phyloP scores from a whole-genome alignment of 768 basidiomycete species.

The Sporobolomyces roseus region DNA sequence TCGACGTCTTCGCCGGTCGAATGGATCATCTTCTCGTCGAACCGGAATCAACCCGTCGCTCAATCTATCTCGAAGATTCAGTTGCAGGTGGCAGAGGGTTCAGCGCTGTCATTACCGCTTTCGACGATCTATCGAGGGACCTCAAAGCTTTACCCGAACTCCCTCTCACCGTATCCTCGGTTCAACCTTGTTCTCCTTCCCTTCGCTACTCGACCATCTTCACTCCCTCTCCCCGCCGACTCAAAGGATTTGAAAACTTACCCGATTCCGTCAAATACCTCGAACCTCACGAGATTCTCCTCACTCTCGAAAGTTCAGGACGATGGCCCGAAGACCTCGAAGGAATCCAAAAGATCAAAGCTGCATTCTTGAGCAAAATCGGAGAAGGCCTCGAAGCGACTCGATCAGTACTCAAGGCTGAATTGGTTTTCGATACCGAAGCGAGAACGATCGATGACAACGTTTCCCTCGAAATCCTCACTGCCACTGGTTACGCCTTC shows the following conservation, averaged over 20 bases:
- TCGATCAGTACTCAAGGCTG: conserved; percentile 53
- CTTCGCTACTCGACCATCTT: conserved; percentile 79
- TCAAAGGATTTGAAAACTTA: conserved; percentile 42
- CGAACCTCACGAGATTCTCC: conserved; percentile 65
- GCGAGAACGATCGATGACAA: conserved; percentile 64
- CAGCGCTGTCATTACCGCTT: conserved; percentile 63
- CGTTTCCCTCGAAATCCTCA: conserved; percentile 69
- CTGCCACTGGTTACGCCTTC: conserved; percentile 82
- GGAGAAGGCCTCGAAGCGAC: conserved; percentile 62
- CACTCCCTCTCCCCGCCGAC: conserved; percentile 68
- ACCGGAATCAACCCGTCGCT: conserved; percentile 48
- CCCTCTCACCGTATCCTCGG: conserved; percentile 70
- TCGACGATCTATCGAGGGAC: conserved; percentile 68
- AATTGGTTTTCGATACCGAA: conserved; percentile 57
- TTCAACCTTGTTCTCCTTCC: conserved; percentile 67
- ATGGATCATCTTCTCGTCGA: conserved; percentile 47
- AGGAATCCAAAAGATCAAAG: conserved; percentile 88
- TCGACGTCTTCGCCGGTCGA: conserved; percentile 51
- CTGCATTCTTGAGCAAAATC: conserved; percentile 82
- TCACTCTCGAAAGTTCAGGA: conserved; percentile 88
- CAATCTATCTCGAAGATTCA: conserved; percentile 47
- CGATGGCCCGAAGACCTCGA: conserved; percentile 91
- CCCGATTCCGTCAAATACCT: conserved; percentile 52
- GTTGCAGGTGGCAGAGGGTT: conserved; percentile 49
- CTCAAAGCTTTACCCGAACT: conserved; percentile 70